phyloP scores from a whole-genome alignment of 75 land plant genomes.

The Pinus albicaulis region DNA sequence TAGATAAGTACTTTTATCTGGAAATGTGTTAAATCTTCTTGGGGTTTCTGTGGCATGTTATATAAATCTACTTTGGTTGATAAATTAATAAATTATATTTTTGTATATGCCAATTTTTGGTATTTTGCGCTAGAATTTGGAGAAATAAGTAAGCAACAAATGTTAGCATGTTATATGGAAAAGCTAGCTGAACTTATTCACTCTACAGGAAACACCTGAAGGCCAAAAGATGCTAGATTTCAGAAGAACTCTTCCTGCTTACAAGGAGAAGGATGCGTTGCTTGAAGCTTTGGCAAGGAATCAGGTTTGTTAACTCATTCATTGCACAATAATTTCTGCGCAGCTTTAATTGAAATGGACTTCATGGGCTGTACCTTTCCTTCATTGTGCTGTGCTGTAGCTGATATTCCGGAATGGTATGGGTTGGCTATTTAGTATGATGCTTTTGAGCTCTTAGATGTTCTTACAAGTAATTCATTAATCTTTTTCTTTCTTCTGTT shows the following conservation, averaged over 20 bases:
- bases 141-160: neutral
- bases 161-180: neutral
- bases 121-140: neutral
- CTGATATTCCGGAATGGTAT: neutral
- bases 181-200: neutral
- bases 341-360: neutral
- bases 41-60: neutral
- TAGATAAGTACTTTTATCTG: neutral
- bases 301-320: conserved; percentile 50
- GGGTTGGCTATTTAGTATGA: too few species aligned
- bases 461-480: neutral
- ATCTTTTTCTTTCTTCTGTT: neutral
- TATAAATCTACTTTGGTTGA: neutral
- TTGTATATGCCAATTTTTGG: neutral
- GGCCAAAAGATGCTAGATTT: conserved; percentile 70
- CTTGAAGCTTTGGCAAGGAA: conserved; percentile 57
- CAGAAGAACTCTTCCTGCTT: conserved; percentile 80
- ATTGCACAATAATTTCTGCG: neutral
- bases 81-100: neutral
- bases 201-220: conserved; percentile 58
- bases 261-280: conserved; percentile 64
- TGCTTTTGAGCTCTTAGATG: neutral
- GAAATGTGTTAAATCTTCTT: neutral
- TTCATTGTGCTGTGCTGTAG: neutral
- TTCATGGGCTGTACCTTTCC: neutral